Evolutionary conservation across 306 rosid species (phyloP), one percentile per base, ranked within the genome.

Genomic region (Vigna reflexopilosa): DNA sequence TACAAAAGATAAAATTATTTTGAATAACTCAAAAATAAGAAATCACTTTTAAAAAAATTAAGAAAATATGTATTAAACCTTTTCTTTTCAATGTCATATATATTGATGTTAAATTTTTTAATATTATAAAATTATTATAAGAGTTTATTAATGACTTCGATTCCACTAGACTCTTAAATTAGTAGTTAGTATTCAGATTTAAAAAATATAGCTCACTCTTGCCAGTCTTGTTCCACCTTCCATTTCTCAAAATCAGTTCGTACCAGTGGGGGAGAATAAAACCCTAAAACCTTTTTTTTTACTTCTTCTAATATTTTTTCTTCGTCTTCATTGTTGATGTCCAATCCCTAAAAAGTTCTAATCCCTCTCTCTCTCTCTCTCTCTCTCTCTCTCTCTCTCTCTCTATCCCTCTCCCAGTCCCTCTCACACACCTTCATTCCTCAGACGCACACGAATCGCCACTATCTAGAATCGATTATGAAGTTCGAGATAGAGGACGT

Each of bases 401-500:
- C 2, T 24, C 3, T 2, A 1, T 10, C 2, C 3, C 48, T 44
- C 30, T 30, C 36, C 22, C 22, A 20, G 22, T 19, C 15, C 1
- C 62, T 56, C 32, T 8, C 61, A 9, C 4, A 17, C 28, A 42
- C 28, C 8, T 2, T 9, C 64, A 4, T 11, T 58, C 67, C 2
- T 13, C 28, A n/a, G 6, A 50, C 57, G n/a, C 20, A 7, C 2
- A 17, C 58, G 16, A 45, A 45, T 45, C 16, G 50, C 50, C 15
- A 45, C 50, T 4, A 45, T 45, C 12, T 14, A 45, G 15, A 12
- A 45, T 45, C 16, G 15, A 45, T 5, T 1, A 32, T 94, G 98
- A 94, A 94, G 95, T 92, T 94, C 77, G 71, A 80, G 57, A 86
- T 94, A 0, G 98, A 92, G 32, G 98, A 92, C 70, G 80, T 92